Percentiles rank a stretch among this genome's conserved stretches.
phyloP scores from a whole-genome alignment of 306 rosid genomes.

The Rosa persica region DNA sequence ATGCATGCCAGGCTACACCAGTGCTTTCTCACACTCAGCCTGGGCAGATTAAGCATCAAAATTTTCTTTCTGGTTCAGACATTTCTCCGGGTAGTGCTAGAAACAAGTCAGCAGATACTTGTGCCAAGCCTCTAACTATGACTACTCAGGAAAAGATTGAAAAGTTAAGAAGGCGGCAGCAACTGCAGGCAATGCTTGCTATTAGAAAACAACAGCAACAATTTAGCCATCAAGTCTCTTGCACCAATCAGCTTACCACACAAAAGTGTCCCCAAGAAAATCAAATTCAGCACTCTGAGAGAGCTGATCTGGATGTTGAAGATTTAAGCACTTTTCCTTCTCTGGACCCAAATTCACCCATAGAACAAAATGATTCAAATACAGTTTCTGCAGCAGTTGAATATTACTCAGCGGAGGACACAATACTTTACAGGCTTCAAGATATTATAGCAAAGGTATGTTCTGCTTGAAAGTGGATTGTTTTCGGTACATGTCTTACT shows the following conservation, averaged over 20 bases:
- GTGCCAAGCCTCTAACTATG: constrained; percentile 59
- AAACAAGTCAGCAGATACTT: constrained; percentile 42
- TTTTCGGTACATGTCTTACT: constrained; percentile 33
- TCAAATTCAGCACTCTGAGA: constrained; percentile 49
- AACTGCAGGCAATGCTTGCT: constrained; percentile 96
- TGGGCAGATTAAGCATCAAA: constrained; percentile 49
- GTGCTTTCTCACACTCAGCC: constrained; percentile 55
- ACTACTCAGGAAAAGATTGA: constrained; percentile 95
- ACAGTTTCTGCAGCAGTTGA: constrained; percentile 52
- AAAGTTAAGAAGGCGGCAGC: constrained; percentile 90
- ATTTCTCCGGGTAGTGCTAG: constrained; percentile 37
- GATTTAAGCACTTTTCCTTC: constrained; percentile 49
- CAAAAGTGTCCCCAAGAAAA: constrained; percentile 45
- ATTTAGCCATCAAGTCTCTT: constrained; percentile 56
- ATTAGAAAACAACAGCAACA: constrained; percentile 78
- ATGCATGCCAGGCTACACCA: constrained; percentile 58
- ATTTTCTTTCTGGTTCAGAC: constrained; percentile 43
- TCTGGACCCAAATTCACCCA: constrained; percentile 45
- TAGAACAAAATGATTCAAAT: constrained; percentile 72
- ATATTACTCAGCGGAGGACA: constrained; percentile 61
- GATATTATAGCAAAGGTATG: constrained; percentile 73
- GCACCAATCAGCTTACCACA: constrained; percentile 38
- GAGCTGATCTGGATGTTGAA: constrained; percentile 49
- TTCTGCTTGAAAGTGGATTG: constrained; percentile 30
- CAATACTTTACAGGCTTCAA: constrained; percentile 65